phyloP scores from a whole-genome alignment of 176 grass and related monocot species.

The Rhynchospora tenuis region DNA sequence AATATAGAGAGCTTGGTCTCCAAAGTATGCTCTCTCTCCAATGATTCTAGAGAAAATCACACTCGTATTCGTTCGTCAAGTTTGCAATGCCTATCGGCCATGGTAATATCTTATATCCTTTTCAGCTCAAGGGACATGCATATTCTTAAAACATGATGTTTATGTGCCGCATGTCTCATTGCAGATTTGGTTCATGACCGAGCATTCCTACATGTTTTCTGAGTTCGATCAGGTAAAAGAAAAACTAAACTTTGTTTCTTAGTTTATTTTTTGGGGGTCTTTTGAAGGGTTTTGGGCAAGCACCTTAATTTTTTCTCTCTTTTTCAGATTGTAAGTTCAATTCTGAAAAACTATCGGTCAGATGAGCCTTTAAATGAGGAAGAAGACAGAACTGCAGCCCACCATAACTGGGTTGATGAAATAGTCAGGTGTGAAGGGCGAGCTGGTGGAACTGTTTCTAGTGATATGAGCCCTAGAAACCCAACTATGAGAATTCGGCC shows the following conservation, averaged over 20 bases:
- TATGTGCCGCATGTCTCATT: conserved; percentile 14
- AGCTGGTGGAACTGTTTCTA: conserved; percentile 51
- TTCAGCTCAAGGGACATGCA: conserved; percentile 14
- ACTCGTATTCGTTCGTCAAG: conserved; percentile 60
- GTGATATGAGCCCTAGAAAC: conserved; percentile 48
- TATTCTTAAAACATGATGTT: conserved; percentile 6
- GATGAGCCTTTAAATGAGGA: conserved; percentile 36
- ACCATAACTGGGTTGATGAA: conserved; percentile 99
- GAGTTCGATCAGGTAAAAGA: conserved; percentile 72
- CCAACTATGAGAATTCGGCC: conserved; percentile 31
- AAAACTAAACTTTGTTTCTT: not conserved
- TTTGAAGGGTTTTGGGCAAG: not conserved
- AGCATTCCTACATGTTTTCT: conserved; percentile 73
- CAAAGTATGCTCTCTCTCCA: conserved; percentile 69
- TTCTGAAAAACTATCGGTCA: conserved; percentile 72
- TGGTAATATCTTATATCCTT: conserved; percentile 36
- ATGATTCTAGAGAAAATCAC: conserved; percentile 47
- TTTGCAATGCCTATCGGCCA: conserved; percentile 81
- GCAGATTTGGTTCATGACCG: conserved; percentile 92
- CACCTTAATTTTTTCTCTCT: conserved; percentile 21
- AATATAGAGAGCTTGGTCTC: conserved; percentile 74
- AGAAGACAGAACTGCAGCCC: conserved; percentile 47
- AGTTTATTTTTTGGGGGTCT: not conserved
- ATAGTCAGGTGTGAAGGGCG: conserved; percentile 75
- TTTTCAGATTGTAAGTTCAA: conserved; percentile 77